These are phyloP conservation scores for Malus hybrid DNA, from an alignment of 331 rosid genomes.

Conservation along the genomic window DNA sequence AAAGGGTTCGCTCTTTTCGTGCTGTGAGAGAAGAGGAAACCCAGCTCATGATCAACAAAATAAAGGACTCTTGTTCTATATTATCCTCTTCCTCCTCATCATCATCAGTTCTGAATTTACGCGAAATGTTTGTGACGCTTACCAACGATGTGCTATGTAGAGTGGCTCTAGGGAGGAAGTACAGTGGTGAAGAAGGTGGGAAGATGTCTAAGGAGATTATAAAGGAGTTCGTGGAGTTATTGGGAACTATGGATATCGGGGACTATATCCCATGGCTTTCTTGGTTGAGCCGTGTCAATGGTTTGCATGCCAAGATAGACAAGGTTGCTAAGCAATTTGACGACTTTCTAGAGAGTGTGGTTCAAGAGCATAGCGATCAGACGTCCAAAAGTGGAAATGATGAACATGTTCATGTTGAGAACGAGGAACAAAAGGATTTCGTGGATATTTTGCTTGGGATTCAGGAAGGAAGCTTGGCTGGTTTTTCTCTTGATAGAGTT, in stretches of 20 bases:
- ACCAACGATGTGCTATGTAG: conserved; percentile 2
- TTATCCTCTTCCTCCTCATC: not conserved
- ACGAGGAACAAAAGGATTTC: not conserved
- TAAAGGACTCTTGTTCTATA: not conserved
- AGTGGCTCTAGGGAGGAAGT: conserved; percentile 8
- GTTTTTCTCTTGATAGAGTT: not conserved
- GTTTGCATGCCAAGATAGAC: not conserved
- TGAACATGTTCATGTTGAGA: not conserved
- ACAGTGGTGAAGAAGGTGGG: not conserved
- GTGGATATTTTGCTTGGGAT: not conserved
- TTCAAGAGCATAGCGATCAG: not conserved
- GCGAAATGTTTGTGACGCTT: not conserved
- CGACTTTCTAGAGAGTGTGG: conserved; percentile 4
- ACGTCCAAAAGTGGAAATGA: not conserved
- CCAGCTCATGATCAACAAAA: conserved; percentile 10
- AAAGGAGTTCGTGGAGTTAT: not conserved
- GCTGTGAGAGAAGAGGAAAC: conserved; percentile 26
- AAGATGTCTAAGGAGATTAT: not conserved
- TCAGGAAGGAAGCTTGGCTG: not conserved
- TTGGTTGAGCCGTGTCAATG: conserved; percentile 3
- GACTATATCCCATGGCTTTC: conserved; percentile 12
- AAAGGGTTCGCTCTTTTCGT: conserved; percentile 21
- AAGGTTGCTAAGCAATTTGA: conserved; percentile 2
- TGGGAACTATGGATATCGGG: not conserved
- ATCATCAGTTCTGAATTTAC: not conserved